These are phyloP conservation scores for Gentiana dahurica DNA, from an alignment of 257 asterid species.

Conservation along the genomic window DNA sequence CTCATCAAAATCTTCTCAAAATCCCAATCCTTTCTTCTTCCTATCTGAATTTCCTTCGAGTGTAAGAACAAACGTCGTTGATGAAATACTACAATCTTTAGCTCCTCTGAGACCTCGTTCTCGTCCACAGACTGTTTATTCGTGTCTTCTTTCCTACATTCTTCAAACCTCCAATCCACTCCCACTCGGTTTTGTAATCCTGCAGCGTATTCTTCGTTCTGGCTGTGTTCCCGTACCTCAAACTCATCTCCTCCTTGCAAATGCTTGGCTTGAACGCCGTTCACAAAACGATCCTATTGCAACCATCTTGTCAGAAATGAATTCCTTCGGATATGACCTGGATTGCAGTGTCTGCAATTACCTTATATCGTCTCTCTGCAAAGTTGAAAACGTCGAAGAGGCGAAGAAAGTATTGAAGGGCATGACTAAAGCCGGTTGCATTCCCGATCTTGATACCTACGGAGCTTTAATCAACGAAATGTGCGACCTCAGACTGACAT, in stretches of 20 bases:
- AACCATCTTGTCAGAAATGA: slow-evolving; percentile 40
- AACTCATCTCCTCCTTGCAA: slow-evolving; percentile 47
- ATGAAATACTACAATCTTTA: slow-evolving; percentile 52
- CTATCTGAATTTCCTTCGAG: slow-evolving; percentile 34
- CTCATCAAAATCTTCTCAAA: slow-evolving; percentile 16
- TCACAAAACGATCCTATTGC: slow-evolving; percentile 20
- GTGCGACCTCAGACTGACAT: slow-evolving; percentile 37
- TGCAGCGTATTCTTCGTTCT: slow-evolving; percentile 68
- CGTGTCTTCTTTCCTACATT: slow-evolving; percentile 47
- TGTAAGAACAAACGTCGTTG: slow-evolving; percentile 26
- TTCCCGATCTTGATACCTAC: slow-evolving; percentile 43
- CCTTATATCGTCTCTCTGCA: slow-evolving; percentile 65
- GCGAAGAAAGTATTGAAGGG: slow-evolving; percentile 45
- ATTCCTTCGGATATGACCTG: slow-evolving; percentile 45
- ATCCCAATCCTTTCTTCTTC: slow-evolving; percentile 56
- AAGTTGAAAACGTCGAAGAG: slow-evolving; percentile 41
- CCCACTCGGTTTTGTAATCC: slow-evolving; percentile 46
- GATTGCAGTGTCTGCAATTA: slow-evolving; percentile 70
- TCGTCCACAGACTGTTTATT: slow-evolving; percentile 36
- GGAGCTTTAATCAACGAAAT: slow-evolving; percentile 44
- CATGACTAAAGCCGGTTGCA: slow-evolving; percentile 50
- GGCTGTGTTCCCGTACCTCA: slow-evolving; percentile 65
- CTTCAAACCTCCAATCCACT: slow-evolving; percentile 47
- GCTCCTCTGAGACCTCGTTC: slow-evolving; percentile 53
- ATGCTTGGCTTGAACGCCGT: slow-evolving; percentile 50